These are phyloP conservation scores for Nakazawaea ishiwadae DNA, from an alignment of 805 yeast species.

Conservation along the genomic window DNA sequence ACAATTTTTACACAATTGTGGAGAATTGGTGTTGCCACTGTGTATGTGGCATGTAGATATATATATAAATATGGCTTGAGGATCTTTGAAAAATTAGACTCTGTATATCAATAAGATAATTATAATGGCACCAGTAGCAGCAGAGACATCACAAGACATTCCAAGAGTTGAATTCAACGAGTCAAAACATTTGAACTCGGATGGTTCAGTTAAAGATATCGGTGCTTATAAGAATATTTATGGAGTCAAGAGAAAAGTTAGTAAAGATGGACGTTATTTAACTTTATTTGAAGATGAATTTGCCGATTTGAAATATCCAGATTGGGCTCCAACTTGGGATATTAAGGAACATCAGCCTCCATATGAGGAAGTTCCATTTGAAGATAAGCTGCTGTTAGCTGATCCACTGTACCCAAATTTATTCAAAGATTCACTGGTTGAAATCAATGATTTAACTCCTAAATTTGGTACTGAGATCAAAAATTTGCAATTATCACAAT, in stretches of 20 bases:
- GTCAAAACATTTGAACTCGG: background rate
- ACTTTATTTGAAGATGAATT: conserved; percentile 14
- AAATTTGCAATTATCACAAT: conserved; percentile 38
- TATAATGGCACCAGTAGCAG: conserved; percentile 4
- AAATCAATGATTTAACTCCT: conserved; percentile 30
- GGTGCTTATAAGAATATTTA: conserved; percentile 8
- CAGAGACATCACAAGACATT: background rate
- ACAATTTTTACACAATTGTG: no score
- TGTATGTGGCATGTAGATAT: background rate
- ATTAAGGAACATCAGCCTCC: conserved; percentile 1
- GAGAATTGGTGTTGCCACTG: no score
- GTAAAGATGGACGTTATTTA: conserved; percentile 2
- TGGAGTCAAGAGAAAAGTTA: background rate
- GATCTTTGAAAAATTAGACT: background rate
- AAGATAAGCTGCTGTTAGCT: conserved; percentile 11
- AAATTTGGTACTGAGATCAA: conserved; percentile 37
- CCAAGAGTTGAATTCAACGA: background rate
- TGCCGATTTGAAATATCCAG: conserved; percentile 1
- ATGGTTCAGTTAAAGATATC: background rate
- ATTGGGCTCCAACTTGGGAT: conserved; percentile 9
- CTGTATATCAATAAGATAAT: no score
- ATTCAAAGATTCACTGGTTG: conserved; percentile 8
- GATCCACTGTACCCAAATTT: conserved; percentile 11
- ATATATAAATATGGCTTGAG: background rate
- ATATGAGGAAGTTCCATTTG: conserved; percentile 4